Conservation (phyloP, 768 basidiomycete genomes). For the Termitomyces sp. region DNA sequence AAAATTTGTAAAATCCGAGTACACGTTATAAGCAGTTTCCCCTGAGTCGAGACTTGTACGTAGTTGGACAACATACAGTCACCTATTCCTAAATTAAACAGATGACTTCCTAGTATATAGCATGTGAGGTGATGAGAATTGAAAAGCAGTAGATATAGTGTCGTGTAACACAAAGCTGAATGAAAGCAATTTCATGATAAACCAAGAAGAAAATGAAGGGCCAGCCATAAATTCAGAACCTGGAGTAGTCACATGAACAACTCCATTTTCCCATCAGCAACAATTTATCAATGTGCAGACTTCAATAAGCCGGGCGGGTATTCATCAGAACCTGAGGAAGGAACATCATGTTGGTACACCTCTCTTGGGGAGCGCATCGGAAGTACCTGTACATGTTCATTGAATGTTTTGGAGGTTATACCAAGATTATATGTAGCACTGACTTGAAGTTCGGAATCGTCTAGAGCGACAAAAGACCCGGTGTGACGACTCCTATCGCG, state of each 20-base stretch:
- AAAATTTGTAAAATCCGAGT: no score
- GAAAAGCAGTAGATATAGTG: neutral
- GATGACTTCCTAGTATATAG: neutral
- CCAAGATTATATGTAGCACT: neutral
- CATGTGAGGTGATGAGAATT: neutral
- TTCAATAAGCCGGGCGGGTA: neutral
- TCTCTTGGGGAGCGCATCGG: neutral
- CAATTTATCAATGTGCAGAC: neutral
- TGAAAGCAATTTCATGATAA: neutral
- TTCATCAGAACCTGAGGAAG: neutral
- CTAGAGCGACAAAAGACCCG: conserved; percentile 7
- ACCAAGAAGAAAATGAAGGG: neutral
- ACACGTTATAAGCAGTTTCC: neutral
- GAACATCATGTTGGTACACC: neutral
- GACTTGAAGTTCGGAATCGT: neutral
- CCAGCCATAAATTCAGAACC: no score
- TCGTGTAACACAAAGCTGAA: neutral
- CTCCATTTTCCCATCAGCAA: neutral
- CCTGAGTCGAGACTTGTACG: neutral
- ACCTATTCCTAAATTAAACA: neutral
- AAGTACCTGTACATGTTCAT: neutral
- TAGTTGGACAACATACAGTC: neutral
- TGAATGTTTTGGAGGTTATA: neutral
- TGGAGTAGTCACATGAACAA: neutral
- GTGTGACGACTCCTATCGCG: conserved; percentile 22